Percentiles rank a stretch among this genome's conserved stretches.
Conservation (phyloP, 768 basidiomycete genomes). For the Russula compacta region DNA sequence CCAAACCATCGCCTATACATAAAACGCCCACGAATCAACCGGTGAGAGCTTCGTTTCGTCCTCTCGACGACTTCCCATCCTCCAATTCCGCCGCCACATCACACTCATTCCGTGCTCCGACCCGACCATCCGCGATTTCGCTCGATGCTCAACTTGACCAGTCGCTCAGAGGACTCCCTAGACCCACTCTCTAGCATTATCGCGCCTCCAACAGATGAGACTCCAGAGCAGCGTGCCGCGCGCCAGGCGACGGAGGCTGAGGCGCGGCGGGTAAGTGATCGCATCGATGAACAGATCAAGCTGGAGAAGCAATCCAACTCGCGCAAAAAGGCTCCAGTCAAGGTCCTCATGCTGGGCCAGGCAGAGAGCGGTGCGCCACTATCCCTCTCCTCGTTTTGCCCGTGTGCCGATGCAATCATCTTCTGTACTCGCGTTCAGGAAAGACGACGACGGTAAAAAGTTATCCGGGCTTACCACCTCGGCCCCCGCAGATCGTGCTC, state of each 20-base stretch:
- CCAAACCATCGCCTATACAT: not conserved
- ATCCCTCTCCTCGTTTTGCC: not conserved
- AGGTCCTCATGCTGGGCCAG: slow-evolving; percentile 24
- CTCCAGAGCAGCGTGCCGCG: slow-evolving; percentile 18
- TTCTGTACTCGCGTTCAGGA: not conserved
- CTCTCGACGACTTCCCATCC: not conserved
- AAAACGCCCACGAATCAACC: not conserved
- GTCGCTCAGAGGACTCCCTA: not conserved
- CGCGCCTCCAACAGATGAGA: slow-evolving; percentile 2
- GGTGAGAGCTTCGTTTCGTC: not conserved
- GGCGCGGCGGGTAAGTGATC: slow-evolving; percentile 21
- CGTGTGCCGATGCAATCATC: not conserved
- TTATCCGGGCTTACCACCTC: not conserved
- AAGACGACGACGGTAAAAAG: slow-evolving; percentile 12
- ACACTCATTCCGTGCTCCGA: not conserved
- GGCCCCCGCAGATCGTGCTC: not conserved
- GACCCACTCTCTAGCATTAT: not conserved
- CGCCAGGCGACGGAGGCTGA: slow-evolving; percentile 21
- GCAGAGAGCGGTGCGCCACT: slow-evolving; percentile 14
- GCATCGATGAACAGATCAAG: slow-evolving; percentile 23
- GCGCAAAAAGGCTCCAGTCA: slow-evolving; percentile 20
- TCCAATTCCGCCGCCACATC: not conserved
- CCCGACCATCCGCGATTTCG: not conserved
- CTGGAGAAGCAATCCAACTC: slow-evolving; percentile 10
- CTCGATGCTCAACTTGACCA: not conserved